Conservation (phyloP, 2,329 filamentous ascomycete genomes). For the Fusarium pininemorale region DNA sequence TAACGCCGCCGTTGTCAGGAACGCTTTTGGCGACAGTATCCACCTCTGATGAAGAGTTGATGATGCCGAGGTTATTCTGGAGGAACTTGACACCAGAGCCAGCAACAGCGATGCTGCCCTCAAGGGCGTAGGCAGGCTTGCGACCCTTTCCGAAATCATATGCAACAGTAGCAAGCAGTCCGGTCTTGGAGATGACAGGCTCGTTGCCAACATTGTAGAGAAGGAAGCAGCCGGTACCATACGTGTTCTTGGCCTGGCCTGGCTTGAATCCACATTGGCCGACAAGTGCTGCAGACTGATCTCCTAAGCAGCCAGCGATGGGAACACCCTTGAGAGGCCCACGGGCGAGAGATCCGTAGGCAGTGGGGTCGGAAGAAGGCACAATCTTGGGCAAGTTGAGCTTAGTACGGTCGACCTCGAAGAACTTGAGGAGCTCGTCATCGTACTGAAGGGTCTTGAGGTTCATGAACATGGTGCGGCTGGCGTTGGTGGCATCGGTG, state of each 20-base stretch:
- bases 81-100: slow-evolving; percentile 83
- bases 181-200: slow-evolving; percentile 85
- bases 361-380: slow-evolving; percentile 77
- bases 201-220: slow-evolving; percentile 88
- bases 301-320: slow-evolving; percentile 86
- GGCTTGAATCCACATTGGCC: slow-evolving; percentile 86
- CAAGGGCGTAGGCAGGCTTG: slow-evolving; percentile 79
- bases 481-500: slow-evolving; percentile 88
- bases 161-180: slow-evolving; percentile 85
- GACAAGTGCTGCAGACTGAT: slow-evolving; percentile 86
- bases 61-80: slow-evolving; percentile 70
- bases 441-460: slow-evolving; percentile 83
- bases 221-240: slow-evolving; percentile 89
- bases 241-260: slow-evolving; percentile 89
- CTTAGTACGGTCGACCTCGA: slow-evolving; percentile 74
- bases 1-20: slow-evolving; percentile 80
- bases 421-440: slow-evolving; percentile 79
- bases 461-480: slow-evolving; percentile 95
- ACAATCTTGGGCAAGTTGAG: slow-evolving; percentile 84
- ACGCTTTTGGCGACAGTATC: slow-evolving; percentile 62
- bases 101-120: slow-evolving; percentile 85
- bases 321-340: slow-evolving; percentile 74
- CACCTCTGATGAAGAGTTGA: slow-evolving; percentile 60
- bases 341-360: slow-evolving; percentile 73
- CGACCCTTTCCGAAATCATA: slow-evolving; percentile 76